Evolutionary conservation across 345 rosid species (phyloP).

Genomic region (Raphanus raphanistrum): DNA sequence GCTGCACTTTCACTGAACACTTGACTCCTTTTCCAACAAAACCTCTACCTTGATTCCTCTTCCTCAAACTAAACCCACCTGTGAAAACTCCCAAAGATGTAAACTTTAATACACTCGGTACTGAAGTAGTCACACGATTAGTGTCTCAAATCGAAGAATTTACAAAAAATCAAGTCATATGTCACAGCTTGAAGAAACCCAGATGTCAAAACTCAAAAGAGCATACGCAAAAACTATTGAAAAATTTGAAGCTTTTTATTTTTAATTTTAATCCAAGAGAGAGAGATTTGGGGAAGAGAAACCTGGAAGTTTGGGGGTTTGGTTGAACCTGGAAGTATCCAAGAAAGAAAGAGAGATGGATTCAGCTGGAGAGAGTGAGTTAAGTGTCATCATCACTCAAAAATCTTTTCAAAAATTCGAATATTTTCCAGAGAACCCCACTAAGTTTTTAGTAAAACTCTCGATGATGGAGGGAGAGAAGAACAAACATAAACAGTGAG

Average conservation of each 20-base stretch:
- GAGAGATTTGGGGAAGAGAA: not conserved
- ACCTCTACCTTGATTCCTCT: conserved; percentile 45
- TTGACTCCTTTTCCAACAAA: conserved; percentile 54
- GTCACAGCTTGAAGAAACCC: conserved; percentile 6
- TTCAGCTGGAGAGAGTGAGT: conserved; percentile 62
- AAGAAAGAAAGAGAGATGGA: conserved; percentile 62
- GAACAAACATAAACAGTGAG: conserved; percentile 22
- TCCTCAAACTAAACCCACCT: conserved; percentile 64
- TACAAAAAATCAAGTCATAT: not conserved
- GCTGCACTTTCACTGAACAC: conserved; percentile 56
- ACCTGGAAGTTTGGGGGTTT: conserved; percentile 62
- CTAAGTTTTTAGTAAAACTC: not conserved
- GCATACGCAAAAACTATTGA: not conserved
- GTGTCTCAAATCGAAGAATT: not conserved
- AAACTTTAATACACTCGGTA: not conserved
- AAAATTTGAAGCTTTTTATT: conserved; percentile 25
- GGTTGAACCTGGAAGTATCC: conserved; percentile 54
- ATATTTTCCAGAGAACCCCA: conserved; percentile 15
- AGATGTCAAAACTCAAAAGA: conserved; percentile 6
- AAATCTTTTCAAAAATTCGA: conserved; percentile 16
- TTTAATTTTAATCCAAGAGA: not conserved
- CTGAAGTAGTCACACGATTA: not conserved
- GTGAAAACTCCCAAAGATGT: conserved; percentile 26
- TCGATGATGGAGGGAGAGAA: conserved; percentile 1
- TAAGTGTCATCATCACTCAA: conserved; percentile 59